phyloP scores from a whole-genome alignment of 805 yeast genomes.

The Wickerhamomyces chambardii region DNA sequence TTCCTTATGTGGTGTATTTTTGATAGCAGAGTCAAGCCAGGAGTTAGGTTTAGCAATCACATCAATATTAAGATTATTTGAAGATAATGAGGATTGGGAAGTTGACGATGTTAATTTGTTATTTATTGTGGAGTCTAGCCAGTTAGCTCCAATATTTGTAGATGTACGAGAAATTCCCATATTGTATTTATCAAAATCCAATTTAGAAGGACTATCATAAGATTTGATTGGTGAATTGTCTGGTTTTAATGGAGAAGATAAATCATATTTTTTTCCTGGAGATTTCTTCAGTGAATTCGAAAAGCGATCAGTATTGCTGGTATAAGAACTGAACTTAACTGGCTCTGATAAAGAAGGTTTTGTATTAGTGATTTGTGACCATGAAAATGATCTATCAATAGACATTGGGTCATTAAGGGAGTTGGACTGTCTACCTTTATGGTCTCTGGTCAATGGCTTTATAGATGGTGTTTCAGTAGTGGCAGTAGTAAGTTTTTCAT shows the following conservation, averaged over 20 bases:
- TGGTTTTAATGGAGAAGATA: neutral
- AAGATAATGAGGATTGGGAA: neutral
- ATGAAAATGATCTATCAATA: neutral
- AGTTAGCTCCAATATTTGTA: neutral
- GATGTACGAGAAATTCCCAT: too few relatives aligned
- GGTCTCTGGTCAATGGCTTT: slow-evolving; percentile 2
- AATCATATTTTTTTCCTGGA: slow-evolving; percentile 6
- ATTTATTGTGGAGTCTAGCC: slow-evolving; percentile 15
- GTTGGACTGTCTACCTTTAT: slow-evolving; percentile 5
- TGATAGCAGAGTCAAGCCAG: slow-evolving; percentile 2
- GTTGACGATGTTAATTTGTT: neutral
- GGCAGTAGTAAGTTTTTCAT: too few relatives aligned
- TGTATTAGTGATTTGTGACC: slow-evolving; percentile 4
- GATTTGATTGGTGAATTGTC: neutral
- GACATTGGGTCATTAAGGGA: neutral
- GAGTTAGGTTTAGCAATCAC: neutral
- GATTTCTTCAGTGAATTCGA: slow-evolving; percentile 8
- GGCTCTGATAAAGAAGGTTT: slow-evolving; percentile 4
- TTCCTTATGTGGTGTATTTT: neutral
- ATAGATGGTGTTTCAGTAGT: neutral
- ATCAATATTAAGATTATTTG: neutral
- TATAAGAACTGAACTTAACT: neutral
- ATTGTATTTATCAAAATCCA: neutral
- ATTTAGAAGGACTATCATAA: neutral
- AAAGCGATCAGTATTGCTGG: neutral